Percentiles rank a stretch among this genome's conserved stretches.
Conservation (phyloP, 2,329 filamentous ascomycete species). For the Pezicula carpinea region DNA sequence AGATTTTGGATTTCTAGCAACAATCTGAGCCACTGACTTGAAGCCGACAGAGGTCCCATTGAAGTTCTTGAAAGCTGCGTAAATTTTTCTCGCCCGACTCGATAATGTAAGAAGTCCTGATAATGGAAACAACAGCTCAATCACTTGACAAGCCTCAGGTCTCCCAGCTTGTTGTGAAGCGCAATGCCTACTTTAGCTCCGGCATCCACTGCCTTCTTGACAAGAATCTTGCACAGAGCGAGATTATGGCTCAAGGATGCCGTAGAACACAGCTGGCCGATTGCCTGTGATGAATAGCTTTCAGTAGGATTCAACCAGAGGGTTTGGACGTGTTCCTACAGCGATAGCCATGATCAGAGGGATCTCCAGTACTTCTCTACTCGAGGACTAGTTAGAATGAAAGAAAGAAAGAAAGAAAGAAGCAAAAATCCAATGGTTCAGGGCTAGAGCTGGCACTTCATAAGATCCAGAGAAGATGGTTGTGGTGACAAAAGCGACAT, state of each 20-base stretch:
- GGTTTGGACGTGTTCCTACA: constrained; percentile 15
- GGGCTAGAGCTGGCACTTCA: no score
- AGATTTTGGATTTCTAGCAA: no score
- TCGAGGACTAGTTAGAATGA: not conserved
- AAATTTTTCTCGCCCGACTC: no score
- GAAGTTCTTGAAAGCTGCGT: no score
- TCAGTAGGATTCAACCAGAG: constrained; percentile 5
- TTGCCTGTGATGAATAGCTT: constrained; percentile 55
- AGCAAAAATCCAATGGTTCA: no score
- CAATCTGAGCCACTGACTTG: no score
- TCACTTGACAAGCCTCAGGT: not conserved
- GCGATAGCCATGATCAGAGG: constrained; percentile 24
- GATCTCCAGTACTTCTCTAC: not conserved
- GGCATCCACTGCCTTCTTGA: constrained; percentile 66
- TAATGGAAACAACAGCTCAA: no score
- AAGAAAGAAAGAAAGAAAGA: not conserved
- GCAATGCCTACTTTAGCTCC: constrained; percentile 65
- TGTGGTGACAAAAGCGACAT: no score
- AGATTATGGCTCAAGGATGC: constrained; percentile 75
- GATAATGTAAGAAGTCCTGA: no score
- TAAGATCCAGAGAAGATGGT: no score
- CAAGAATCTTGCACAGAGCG: constrained; percentile 66
- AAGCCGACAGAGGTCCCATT: no score
- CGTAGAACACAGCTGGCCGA: constrained; percentile 88
- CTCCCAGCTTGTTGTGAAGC: no score